These are phyloP conservation scores for Neurospora hispaniola DNA, from an alignment of 495 filamentous ascomycete species.

Conservation along the genomic window DNA sequence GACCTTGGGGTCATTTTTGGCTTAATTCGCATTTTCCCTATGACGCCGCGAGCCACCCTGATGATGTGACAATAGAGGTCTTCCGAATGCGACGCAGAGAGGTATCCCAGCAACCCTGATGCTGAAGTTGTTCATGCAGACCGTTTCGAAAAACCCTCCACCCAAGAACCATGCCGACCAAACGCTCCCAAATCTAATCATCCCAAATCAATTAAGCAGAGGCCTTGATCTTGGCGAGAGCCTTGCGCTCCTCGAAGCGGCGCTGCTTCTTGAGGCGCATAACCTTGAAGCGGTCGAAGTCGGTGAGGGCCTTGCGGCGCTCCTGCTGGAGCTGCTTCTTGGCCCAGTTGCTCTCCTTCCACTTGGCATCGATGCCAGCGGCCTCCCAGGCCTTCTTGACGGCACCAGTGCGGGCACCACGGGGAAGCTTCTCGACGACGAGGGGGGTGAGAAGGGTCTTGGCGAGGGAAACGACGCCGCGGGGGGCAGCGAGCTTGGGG, in stretches of 20 bases:
- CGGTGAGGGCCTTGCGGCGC: slow-evolving; percentile 81
- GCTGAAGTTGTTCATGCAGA: slow-evolving; percentile 36
- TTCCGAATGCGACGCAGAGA: slow-evolving; percentile 42
- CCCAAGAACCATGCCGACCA: slow-evolving; percentile 29
- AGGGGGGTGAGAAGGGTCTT: slow-evolving; percentile 81
- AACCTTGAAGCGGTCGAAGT: slow-evolving; percentile 99
- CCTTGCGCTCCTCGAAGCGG: slow-evolving; percentile 92
- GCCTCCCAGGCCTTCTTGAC: slow-evolving; percentile 81
- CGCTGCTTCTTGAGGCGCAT: slow-evolving; percentile 96
- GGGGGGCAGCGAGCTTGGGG: slow-evolving; percentile 63
- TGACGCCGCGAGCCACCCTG: slow-evolving; percentile 29
- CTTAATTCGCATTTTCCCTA: slow-evolving; percentile 36
- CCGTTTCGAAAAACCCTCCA: slow-evolving; percentile 31
- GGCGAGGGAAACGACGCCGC: slow-evolving; percentile 70
- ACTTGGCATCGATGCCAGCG: slow-evolving; percentile 80
- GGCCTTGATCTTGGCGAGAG: slow-evolving; percentile 64
- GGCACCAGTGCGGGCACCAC: slow-evolving; percentile 69
- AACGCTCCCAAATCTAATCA: slow-evolving; percentile 20
- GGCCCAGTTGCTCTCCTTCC: slow-evolving; percentile 76
- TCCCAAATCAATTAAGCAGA: slow-evolving; percentile 27
- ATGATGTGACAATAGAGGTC: slow-evolving; percentile 40
- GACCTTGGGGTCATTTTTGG: slow-evolving; percentile 17
- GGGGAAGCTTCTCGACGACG: slow-evolving; percentile 78
- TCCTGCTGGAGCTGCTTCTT: slow-evolving; percentile 74
- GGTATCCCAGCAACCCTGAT: slow-evolving; percentile 36